Evolutionary conservation across 257 asterid species (phyloP), one percentile per base, ranked within the genome.

Genomic region (Solanum gracilifrons): DNA sequence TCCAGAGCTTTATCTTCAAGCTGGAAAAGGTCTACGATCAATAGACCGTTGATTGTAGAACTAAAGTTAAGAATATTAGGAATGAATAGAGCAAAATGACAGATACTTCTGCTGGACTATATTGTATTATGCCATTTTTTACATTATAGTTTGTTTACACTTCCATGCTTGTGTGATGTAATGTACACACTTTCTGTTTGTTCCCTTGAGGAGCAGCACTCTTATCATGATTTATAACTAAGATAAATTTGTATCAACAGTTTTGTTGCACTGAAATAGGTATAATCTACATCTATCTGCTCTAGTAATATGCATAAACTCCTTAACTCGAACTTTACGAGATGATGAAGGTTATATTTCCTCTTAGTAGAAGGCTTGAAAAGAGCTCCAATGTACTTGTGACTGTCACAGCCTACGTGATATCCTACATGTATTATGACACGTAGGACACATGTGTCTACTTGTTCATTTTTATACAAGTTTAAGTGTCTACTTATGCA

Each of bases 1-100:
- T 87, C 62, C 68, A 51, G 90, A 88, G 82, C 85, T 86, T 76
- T 86, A 87, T 36, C 84, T 9, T 55, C 83, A 68, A 32, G 33
- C 43, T 84, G 90, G 90, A 87, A 89, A 88, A 66, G 86, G 80
- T 72, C 43, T 60, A 31, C 31, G 82, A 55, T 58, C 80, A 64
- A 85, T 77, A 21, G 83, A 82, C 74, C 79, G 72, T 68, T 88
- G 86, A 83, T 79, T 5, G 85, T 80, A 10, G 84, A 79, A 43
- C 25, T 79, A 41, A 43, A 76, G n/a, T 41, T 77, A 4, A 36
- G 13, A 6, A 25, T 41, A 77, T 27, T 46, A 7, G 66, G 71
- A 79, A 84, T 79, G 75, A 33, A 87, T 64, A 86, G 77, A 82
- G 58, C 4, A 10, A 29, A 51, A 55, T 6, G n/a, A 55, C 8